These are phyloP conservation scores for Hura crepitans DNA, from an alignment of 441 rosid genomes.

Conservation along the genomic window DNA sequence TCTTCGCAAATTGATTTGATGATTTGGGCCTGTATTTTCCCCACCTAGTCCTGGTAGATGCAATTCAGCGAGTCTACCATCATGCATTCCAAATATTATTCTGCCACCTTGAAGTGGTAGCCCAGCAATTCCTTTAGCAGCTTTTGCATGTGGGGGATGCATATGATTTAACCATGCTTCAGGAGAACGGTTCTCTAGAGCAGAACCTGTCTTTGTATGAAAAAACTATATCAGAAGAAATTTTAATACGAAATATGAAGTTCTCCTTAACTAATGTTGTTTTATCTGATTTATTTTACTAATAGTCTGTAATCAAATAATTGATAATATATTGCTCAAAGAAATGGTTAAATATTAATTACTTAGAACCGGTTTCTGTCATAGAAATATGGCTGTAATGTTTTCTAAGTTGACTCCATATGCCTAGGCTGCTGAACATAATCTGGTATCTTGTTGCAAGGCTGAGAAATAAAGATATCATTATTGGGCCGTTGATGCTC, in stretches of 20 bases:
- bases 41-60: slow-evolving; percentile 60
- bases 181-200: slow-evolving; percentile 29
- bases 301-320: background rate
- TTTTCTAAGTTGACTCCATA: no score
- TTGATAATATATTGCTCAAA: no score
- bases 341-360: no score
- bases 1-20: slow-evolving; percentile 38
- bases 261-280: background rate
- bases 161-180: slow-evolving; percentile 49
- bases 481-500: no score
- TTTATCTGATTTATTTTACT: background rate
- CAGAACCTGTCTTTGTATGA: slow-evolving; percentile 34
- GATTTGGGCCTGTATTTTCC: slow-evolving; percentile 47
- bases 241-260: background rate
- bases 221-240: slow-evolving; percentile 11
- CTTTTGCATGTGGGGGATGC: slow-evolving; percentile 52
- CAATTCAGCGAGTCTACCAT: slow-evolving; percentile 64
- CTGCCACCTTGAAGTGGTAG: slow-evolving; percentile 51
- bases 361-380: no score
- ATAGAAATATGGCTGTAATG: no score
- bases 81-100: slow-evolving; percentile 52
- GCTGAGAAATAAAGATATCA: no score
- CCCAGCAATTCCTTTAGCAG: slow-evolving; percentile 52
- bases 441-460: no score
- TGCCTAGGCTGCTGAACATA: no score